Evolutionary conservation across 352 stramenopile species (phyloP).

Genomic region (Phytophthora aleatoria): DNA sequence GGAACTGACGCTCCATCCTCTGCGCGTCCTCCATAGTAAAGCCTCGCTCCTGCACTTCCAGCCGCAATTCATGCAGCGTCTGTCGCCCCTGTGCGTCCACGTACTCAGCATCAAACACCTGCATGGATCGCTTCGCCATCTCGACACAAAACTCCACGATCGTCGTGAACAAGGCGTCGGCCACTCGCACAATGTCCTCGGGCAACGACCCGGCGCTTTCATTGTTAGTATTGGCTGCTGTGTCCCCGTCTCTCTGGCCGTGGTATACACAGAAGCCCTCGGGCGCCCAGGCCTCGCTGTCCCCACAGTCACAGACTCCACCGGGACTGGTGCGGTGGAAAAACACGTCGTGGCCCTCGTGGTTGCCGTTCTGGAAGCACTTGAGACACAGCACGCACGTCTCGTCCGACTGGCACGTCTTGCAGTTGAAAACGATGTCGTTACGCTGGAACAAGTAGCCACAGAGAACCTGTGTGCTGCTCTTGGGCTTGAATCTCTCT

Average conservation of each 20-base stretch:
- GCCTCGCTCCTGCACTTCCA: slow-evolving; percentile 21
- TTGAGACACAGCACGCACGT: slow-evolving; percentile 97
- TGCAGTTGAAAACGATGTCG: slow-evolving; percentile 99
- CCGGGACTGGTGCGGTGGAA: slow-evolving; percentile 81
- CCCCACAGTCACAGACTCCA: slow-evolving; percentile 98
- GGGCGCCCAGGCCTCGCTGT: slow-evolving; percentile 96
- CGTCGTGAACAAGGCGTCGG: slow-evolving; percentile 67
- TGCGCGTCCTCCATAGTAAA: slow-evolving; percentile 22
- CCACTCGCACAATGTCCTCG: slow-evolving; percentile 51
- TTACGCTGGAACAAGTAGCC: slow-evolving; percentile 97
- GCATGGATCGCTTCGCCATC: slow-evolving; percentile 75
- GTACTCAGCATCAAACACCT: slow-evolving; percentile 67
- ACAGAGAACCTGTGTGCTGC: slow-evolving; percentile 75
- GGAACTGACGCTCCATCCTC: slow-evolving; percentile 66
- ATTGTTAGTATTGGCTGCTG: slow-evolving; percentile 18
- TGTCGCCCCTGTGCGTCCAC: slow-evolving; percentile 57
- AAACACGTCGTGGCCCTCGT: slow-evolving; percentile 94
- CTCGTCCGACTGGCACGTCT: slow-evolving; percentile 96
- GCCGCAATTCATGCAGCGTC: slow-evolving; percentile 36
- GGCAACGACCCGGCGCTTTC: slow-evolving; percentile 35
- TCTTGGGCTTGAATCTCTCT: slow-evolving; percentile 59
- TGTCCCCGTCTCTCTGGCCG: slow-evolving; percentile 43
- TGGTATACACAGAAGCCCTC: slow-evolving; percentile 95
- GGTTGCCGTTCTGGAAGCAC: slow-evolving; percentile 95
- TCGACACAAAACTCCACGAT: slow-evolving; percentile 77